phyloP scores from a whole-genome alignment of 2,329 filamentous ascomycete species.

The Apiospora hydei region DNA sequence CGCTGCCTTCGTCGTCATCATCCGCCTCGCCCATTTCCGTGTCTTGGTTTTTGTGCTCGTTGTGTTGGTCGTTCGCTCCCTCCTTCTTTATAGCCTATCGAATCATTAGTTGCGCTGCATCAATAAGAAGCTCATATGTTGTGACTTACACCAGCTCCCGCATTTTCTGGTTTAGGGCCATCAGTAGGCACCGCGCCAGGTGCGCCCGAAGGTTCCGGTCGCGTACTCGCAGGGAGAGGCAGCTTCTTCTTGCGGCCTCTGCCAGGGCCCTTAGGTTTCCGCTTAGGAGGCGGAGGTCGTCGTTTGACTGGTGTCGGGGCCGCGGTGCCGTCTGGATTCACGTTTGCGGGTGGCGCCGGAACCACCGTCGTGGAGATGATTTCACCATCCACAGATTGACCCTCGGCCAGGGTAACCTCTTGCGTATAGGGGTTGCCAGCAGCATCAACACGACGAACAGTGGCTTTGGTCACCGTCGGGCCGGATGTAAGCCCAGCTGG shows the following conservation, averaged over 20 bases:
- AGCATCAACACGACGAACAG: constrained; percentile 79
- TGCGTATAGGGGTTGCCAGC: constrained; percentile 84
- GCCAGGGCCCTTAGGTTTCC: constrained; percentile 81
- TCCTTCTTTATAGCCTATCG: constrained; percentile 50
- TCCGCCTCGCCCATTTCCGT: constrained; percentile 62
- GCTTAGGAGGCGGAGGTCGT: constrained; percentile 78
- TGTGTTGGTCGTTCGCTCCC: constrained; percentile 46
- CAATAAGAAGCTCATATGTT: not conserved
- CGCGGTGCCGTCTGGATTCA: constrained; percentile 62
- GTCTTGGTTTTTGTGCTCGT: constrained; percentile 50
- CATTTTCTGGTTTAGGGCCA: constrained; percentile 47
- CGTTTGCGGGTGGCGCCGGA: constrained; percentile 58
- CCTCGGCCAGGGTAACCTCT: constrained; percentile 81
- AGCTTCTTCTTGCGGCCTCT: constrained; percentile 80
- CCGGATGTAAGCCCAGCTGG: constrained; percentile 53
- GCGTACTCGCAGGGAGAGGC: constrained; percentile 44
- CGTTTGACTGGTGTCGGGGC: constrained; percentile 56
- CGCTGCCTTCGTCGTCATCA: constrained; percentile 56
- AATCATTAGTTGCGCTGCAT: constrained; percentile 14
- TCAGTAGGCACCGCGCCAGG: constrained; percentile 49
- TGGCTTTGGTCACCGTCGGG: constrained; percentile 76
- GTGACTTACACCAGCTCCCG: constrained; percentile 49
- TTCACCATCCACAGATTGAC: constrained; percentile 82
- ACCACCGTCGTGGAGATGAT: constrained; percentile 70
- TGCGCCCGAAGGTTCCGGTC: constrained; percentile 44